Conservation (phyloP, 345 rosid species). For the Boechera retrofracta region DNA sequence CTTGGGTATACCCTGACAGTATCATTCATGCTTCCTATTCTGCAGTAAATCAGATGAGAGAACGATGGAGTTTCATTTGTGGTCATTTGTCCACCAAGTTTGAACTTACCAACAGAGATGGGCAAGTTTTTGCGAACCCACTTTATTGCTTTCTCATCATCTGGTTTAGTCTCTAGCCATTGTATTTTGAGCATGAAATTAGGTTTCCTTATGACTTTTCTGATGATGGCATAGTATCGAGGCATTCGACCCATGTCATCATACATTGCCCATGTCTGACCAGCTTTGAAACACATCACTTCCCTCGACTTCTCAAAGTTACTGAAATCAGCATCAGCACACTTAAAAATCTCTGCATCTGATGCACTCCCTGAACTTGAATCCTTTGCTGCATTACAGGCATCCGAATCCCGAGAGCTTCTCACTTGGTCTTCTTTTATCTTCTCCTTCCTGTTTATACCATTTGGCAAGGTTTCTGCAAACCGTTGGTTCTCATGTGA, state of each 20-base stretch:
- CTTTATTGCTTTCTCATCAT: constrained; percentile 49
- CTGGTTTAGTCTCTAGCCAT: constrained; percentile 84
- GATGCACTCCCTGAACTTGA: constrained; percentile 32
- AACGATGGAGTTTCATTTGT: constrained; percentile 55
- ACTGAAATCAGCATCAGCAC: constrained; percentile 68
- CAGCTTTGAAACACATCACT: constrained; percentile 56
- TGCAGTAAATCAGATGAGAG: constrained; percentile 66
- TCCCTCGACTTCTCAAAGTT: constrained; percentile 65
- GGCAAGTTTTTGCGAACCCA: constrained; percentile 68
- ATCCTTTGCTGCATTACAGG: constrained; percentile 35
- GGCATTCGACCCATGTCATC: constrained; percentile 75
- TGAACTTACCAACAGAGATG: constrained; percentile 70
- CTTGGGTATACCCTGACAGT: constrained; percentile 59
- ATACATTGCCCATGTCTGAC: constrained; percentile 82
- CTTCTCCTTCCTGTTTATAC: constrained; percentile 32
- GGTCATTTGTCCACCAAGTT: constrained; percentile 42
- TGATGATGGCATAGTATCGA: constrained; percentile 78
- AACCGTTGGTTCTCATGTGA: background rate
- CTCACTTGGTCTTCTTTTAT: constrained; percentile 41
- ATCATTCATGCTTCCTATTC: constrained; percentile 40
- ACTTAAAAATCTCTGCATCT: constrained; percentile 45
- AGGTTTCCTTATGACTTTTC: constrained; percentile 49
- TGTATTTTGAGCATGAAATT: constrained; percentile 58
- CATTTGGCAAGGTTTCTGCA: constrained; percentile 35
- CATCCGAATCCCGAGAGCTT: constrained; percentile 29